Evolutionary conservation across 192 early-diverging fungal genomes (phyloP), one percentile per base, ranked within the genome.

Genomic region (Martensiomyces pterosporus): DNA sequence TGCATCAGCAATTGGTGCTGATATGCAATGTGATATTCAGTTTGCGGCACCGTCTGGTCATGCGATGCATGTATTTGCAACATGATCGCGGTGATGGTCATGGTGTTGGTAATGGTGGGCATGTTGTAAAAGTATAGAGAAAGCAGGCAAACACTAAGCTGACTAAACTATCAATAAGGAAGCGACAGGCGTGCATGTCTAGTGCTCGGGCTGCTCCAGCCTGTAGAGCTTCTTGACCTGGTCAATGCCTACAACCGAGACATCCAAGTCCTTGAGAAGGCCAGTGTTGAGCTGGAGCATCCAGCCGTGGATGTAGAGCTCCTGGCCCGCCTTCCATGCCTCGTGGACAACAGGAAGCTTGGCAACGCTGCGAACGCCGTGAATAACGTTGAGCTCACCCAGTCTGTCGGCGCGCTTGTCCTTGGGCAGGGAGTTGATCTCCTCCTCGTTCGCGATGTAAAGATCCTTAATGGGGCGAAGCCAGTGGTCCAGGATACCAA

Each of bases 401-500:
- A 87, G 54, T n/a, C 64, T 55, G 48, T 80, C 67, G 10, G 61
- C 64, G 43, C 76, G 74, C 18, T 72, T 70, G 14, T 59, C 42
- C 29, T 80, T 59, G n/a, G 76, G 55, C 75, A 77, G 50, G 66
- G 60, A 56, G 12, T 68, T 52, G 24, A 88, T 47, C 58, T 79
- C 60, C 16, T 49, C 52, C 49, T 78, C 34, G 64, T 88, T 76
- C 47, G 76, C 61, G 27, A 78, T 46, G 47, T 89, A 88, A 14
- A 94, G 67, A 52, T 91, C 92, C 71, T 91, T 87, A 63, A 97
- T 89, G 53, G 80, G 79, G 12, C 82, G 65, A 27, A 96, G 77
- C 93, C 93, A 96, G 71, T 89, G 90, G 64, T 98, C 89, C 22
- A 98, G 83, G 16, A 92, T 64, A 14, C 88, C 89, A 39, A 80